Evolutionary conservation across 2,329 filamentous ascomycete genomes (phyloP).

Genomic region (Pseudophaeomoniella oleicola): DNA sequence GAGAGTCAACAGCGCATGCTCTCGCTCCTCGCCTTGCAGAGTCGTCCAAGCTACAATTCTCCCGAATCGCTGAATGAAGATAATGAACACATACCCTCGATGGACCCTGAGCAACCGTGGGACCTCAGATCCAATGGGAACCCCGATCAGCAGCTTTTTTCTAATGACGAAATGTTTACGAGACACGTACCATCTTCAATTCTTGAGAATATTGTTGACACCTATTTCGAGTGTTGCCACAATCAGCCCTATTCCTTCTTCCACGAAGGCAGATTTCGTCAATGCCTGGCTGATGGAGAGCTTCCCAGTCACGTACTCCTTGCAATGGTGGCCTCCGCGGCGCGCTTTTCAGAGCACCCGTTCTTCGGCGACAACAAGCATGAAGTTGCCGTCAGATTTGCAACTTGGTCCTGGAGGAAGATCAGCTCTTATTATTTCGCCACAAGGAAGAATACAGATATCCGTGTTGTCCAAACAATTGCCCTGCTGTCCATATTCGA

Average conservation of each 20-base stretch:
- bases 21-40: too few species aligned
- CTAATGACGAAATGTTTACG: too few species aligned
- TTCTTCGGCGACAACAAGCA: slow-evolving; percentile 15
- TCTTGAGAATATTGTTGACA: slow-evolving; percentile 8
- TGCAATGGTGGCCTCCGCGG: slow-evolving; percentile 18
- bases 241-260: slow-evolving; percentile 25
- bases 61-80: too few species aligned
- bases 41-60: too few species aligned
- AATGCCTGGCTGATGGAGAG: slow-evolving; percentile 10
- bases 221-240: slow-evolving; percentile 20
- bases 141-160: too few species aligned
- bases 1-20: too few species aligned
- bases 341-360: slow-evolving; percentile 16
- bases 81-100: too few species aligned
- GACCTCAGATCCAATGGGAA: too few species aligned
- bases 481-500: slow-evolving; percentile 23
- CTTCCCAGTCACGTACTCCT: slow-evolving; percentile 17
- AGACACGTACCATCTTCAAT: too few species aligned
- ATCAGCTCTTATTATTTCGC: slow-evolving; percentile 21
- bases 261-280: slow-evolving; percentile 19
- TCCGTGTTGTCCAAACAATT: slow-evolving; percentile 22
- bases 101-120: too few species aligned
- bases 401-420: slow-evolving; percentile 18
- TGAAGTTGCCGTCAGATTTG: slow-evolving; percentile 15
- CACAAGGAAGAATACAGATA: slow-evolving; percentile 15